These are phyloP conservation scores for Tuctoria greenei DNA, from an alignment of 176 grass and related monocot genomes.

Conservation along the genomic window DNA sequence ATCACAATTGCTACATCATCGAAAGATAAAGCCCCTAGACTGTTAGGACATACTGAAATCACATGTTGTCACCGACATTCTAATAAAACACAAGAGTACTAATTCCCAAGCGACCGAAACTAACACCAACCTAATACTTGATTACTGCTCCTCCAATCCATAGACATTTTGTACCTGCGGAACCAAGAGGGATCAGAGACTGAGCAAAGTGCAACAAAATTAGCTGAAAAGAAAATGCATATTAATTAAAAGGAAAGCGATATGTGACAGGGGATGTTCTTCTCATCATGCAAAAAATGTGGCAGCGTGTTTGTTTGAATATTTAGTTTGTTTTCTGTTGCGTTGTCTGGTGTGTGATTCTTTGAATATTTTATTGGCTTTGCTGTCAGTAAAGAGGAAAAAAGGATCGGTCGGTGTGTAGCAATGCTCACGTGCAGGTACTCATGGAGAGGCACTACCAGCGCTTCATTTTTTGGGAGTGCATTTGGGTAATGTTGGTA, in stretches of 20 bases:
- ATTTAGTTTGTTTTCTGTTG: conserved; percentile 20
- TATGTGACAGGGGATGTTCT: background rate
- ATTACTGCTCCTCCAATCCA: conserved; percentile 10
- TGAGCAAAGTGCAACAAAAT: background rate
- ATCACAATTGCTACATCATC: conserved; percentile 20
- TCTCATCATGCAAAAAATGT: conserved; percentile 25
- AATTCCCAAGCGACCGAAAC: conserved; percentile 28
- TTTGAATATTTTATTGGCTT: conserved; percentile 21
- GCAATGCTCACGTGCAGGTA: conserved; percentile 19
- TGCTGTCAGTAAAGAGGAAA: conserved; percentile 9
- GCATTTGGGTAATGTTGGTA: conserved; percentile 12
- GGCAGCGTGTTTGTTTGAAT: conserved; percentile 13
- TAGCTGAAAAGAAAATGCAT: background rate
- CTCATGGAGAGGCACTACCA: background rate
- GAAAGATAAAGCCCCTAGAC: conserved; percentile 7
- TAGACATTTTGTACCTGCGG: conserved; percentile 29
- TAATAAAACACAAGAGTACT: conserved; percentile 27
- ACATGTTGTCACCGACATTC: background rate
- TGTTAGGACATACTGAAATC: conserved; percentile 4
- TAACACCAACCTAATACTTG: conserved; percentile 12
- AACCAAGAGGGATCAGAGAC: background rate
- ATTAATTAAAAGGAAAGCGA: background rate
- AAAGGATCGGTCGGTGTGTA: conserved; percentile 26
- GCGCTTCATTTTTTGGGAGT: background rate
- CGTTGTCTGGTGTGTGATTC: conserved; percentile 20